These are phyloP conservation scores for Helianthus annuus DNA, from an alignment of 129 eudicot species.

Conservation along the genomic window DNA sequence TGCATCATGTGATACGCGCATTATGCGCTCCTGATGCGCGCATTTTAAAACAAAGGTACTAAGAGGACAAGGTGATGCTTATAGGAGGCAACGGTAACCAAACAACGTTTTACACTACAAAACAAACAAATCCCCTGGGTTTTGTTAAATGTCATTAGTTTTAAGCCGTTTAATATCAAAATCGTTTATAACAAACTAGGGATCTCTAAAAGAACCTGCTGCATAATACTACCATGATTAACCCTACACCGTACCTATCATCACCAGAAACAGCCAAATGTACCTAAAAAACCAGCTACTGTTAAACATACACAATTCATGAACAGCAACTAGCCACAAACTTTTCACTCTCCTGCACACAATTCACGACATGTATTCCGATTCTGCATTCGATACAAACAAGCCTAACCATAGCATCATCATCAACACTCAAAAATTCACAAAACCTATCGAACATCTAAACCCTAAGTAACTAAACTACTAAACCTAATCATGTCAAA, in stretches of 20 bases:
- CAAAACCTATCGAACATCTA: background rate
- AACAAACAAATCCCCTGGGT: background rate
- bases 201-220: background rate
- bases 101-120: conserved; percentile 7
- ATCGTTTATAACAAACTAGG: background rate
- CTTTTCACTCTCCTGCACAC: background rate
- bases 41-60: no score
- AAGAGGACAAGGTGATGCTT: background rate
- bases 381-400: no score
- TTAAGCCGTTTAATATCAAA: background rate
- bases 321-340: background rate
- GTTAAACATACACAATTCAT: background rate
- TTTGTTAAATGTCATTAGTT: background rate
- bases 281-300: background rate
- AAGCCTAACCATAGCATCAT: background rate
- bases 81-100: background rate
- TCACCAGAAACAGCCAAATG: background rate
- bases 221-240: background rate
- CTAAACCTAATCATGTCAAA: conserved; percentile 3
- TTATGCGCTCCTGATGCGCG: no score
- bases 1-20: no score
- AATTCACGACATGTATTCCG: no score
- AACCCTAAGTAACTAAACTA: conserved; percentile 31
- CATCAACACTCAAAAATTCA: background rate
- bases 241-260: background rate